Evolutionary conservation across 2,329 filamentous ascomycete genomes (phyloP), one percentile per base, ranked within the genome.

Genomic region (Diaporthe sp.): DNA sequence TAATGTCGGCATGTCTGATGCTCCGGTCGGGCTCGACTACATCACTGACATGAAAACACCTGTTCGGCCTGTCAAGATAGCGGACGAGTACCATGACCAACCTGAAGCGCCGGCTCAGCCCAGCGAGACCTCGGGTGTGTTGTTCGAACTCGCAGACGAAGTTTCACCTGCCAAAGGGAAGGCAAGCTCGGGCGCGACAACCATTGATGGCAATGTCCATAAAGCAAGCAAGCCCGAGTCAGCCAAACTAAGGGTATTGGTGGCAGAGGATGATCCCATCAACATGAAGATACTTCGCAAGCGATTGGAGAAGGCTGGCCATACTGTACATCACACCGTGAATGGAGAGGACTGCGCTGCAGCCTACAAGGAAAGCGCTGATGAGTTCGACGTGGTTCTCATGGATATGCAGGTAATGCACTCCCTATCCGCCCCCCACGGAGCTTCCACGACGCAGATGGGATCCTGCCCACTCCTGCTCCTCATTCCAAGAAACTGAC

Each of bases 201-300:
- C 69, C 50, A 74, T 54, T 60, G 60, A 76, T 40, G 68, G 60
- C n/a, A 66, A 60, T 17, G 72, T 70, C 45, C 72, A 76, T 40
- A 55, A 54, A 8, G 70, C 40, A 52, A 30, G n/a, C n/a, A 28
- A 35, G 57, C 58, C 76, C 7, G 73, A 50, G 22, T 73, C 64
- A 33, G 76, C 87, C 2, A 83, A 89, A 50, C 85, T 95, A 77
- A 87, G 89, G 25, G 91, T 97, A 3, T 86, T 97, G 30, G 91
- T 97, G 47, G 95, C 95, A 0, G 95, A 97, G 80, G 95, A 98
- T 78, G 95, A 97, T 78, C 94, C 95, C 0, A 92, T 97, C 78
- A 97, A 97, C 78, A 94, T 94, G 83, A 93, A 92, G 75, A 94
- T 97, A 55, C 85, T 97, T 54, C 90, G 91, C 79, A 97, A 97